phyloP scores from a whole-genome alignment of 2,329 filamentous ascomycete species.

The Aspergillus sp. region DNA sequence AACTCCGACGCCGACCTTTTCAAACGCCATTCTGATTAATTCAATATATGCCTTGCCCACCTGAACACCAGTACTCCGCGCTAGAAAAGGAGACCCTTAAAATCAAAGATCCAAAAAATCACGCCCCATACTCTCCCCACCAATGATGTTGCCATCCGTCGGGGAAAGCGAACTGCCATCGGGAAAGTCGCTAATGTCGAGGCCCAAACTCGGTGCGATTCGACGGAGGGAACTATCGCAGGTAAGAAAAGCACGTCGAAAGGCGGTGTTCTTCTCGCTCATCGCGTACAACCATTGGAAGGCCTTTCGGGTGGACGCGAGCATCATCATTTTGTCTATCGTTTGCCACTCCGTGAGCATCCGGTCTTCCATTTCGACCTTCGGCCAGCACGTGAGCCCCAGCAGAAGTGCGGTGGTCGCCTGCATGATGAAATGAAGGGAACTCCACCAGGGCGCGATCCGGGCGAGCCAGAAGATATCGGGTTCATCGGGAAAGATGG shows the following conservation, averaged over 20 bases:
- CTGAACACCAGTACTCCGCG: no score
- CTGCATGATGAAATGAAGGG: conserved; percentile 46
- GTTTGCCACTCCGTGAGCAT: conserved; percentile 8
- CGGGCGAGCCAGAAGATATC: conserved; percentile 35
- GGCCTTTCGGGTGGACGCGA: conserved; percentile 35
- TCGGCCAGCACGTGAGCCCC: conserved; percentile 28
- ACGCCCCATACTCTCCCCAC: not conserved
- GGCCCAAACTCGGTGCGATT: conserved; percentile 29
- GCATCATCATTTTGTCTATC: conserved; percentile 24
- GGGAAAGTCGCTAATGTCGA: conserved; percentile 33
- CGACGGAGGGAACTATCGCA: conserved; percentile 33
- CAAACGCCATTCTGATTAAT: no score
- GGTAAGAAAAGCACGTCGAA: conserved; percentile 35
- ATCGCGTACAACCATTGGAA: conserved; percentile 39
- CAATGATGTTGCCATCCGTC: not conserved
- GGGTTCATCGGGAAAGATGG: conserved; percentile 37
- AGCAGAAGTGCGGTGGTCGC: conserved; percentile 42
- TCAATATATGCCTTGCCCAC: no score
- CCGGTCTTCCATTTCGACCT: not conserved
- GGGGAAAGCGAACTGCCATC: conserved; percentile 11
- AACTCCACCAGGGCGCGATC: conserved; percentile 42
- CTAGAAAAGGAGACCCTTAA: no score
- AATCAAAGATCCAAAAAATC: not conserved
- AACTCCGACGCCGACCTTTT: no score
- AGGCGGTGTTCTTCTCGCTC: conserved; percentile 28